Conservation (phyloP, 805 yeast species). For the Priceomyces fermenticarens region DNA sequence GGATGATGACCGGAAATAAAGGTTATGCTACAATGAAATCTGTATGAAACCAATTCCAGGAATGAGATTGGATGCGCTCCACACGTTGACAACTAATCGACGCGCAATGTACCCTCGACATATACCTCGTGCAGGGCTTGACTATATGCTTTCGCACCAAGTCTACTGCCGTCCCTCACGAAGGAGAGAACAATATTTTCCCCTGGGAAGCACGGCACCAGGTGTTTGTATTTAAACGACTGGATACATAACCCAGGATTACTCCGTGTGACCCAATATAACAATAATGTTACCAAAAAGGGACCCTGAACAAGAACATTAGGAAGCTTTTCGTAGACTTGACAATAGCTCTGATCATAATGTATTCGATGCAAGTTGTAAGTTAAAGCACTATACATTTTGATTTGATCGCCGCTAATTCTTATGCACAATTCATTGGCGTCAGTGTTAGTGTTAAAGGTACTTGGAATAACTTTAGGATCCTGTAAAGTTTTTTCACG, state of each 20-base stretch:
- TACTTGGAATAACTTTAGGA: not conserved
- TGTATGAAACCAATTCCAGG: no score
- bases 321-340: slow-evolving; percentile 55
- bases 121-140: not conserved
- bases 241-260: slow-evolving; percentile 16
- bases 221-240: slow-evolving; percentile 47
- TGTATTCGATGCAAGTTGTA: slow-evolving; percentile 86
- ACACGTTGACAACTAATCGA: not conserved
- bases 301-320: slow-evolving; percentile 79
- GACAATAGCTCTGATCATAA: slow-evolving; percentile 57
- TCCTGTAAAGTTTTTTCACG: not conserved
- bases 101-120: slow-evolving; percentile 5
- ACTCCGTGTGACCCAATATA: slow-evolving; percentile 45
- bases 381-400: slow-evolving; percentile 71
- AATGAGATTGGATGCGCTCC: no score
- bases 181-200: slow-evolving; percentile 21
- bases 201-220: slow-evolving; percentile 47
- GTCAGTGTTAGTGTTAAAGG: not conserved
- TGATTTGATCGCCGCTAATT: slow-evolving; percentile 29
- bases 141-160: slow-evolving; percentile 22
- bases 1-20: no score
- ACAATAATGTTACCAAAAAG: slow-evolving; percentile 55
- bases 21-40: no score
- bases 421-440: not conserved
- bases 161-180: slow-evolving; percentile 6